Base-by-base conservation (phyloP, 495 filamentous ascomycete species). In the Penicillium parvum region DNA sequence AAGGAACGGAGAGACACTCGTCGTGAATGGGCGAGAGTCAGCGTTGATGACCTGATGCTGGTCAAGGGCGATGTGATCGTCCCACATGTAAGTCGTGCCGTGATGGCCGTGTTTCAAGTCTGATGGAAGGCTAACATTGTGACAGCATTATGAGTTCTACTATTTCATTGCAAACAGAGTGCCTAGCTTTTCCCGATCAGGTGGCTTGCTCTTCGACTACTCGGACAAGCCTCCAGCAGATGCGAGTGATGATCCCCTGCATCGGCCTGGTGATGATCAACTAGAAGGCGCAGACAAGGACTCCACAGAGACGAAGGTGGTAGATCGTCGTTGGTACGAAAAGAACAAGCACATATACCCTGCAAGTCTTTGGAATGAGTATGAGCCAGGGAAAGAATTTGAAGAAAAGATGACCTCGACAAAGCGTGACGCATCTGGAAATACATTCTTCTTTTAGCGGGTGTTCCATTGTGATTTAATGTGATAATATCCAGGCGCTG, bases 291-390 rank as follows among this genome's bases (percentile, higher is more conserved):
- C 64, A 12, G 73, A 77, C 22, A 87, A 94, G 40, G 91, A 97
- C 47, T 81, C 88, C 0, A 78, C 78, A 3, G 72, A 87, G 43
- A 98, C 92, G 17, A 97, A 95, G 62, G 92, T 97, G 6, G 92
- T 98, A 2, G 92, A 98, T 68, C 75, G 92, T 32, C 69, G 92
- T 43, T 98, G 92, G 92, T 98, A 96, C 58, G 88, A 96, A 68
- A 75, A 82, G 51, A 95, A 97, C 61, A 98, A 97, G 61, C 92
- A 98, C 52, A 96, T 97, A 34, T 97, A 90, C 63, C 92, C 92
- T 0, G 92, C 91, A 5, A 96, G 86, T 60, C 74, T 92, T 11
- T 98, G 92, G 92, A 88, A 90, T 45, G 86, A 95, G 45, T 98
- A 95, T 64, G 90, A 96, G 46, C 86, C 89, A 1, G 83, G 83